Evolutionary conservation across 2,329 filamentous ascomycete genomes (phyloP).

Genomic region (Penicillium brasilianum): DNA sequence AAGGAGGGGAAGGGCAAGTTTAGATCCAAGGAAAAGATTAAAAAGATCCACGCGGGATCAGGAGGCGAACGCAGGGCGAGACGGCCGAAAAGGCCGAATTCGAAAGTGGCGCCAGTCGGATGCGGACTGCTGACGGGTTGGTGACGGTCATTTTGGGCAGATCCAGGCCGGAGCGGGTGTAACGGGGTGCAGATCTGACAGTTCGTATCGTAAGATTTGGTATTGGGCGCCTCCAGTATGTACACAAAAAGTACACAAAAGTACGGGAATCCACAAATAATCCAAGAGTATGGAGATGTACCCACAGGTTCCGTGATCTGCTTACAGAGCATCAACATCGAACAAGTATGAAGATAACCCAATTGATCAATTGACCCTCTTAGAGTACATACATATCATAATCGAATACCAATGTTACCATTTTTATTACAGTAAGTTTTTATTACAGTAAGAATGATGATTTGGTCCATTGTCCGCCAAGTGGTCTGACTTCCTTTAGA

Average conservation of each 20-base stretch:
- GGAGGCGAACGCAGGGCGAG: conserved; percentile 9
- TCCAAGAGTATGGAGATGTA: background rate
- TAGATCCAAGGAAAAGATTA: conserved; percentile 4
- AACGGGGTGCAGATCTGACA: background rate
- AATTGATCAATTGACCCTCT: too few relatives aligned
- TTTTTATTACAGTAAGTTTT: too few relatives aligned
- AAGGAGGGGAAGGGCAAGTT: background rate
- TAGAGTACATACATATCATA: too few relatives aligned
- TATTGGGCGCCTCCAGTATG: background rate
- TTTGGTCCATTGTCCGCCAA: background rate
- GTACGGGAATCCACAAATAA: background rate
- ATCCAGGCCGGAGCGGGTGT: background rate
- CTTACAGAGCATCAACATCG: background rate
- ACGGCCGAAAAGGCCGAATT: background rate
- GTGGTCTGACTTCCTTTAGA: background rate
- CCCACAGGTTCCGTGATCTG: background rate
- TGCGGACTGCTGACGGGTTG: conserved; percentile 7
- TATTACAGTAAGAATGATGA: background rate
- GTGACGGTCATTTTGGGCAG: background rate
- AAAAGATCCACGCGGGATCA: conserved; percentile 16
- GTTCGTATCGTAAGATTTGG: background rate
- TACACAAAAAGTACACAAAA: background rate
- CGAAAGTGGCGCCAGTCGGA: conserved; percentile 27
- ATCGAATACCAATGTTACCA: too few relatives aligned
- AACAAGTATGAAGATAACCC: too few relatives aligned